Percentiles rank a stretch among this genome's conserved stretches.
phyloP scores from a whole-genome alignment of 306 rosid species.

The Sesbania bispinosa region DNA sequence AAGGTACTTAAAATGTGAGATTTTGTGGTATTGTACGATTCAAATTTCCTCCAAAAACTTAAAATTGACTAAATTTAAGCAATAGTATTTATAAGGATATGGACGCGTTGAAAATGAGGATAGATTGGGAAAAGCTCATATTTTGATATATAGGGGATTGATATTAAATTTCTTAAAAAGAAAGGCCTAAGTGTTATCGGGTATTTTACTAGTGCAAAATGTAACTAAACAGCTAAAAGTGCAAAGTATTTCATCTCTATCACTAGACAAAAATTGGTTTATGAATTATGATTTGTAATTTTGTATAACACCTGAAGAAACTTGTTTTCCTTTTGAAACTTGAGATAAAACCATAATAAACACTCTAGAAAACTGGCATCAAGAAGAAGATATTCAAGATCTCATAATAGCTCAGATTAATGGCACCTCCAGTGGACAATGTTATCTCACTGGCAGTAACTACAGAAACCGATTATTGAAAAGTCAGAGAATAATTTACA shows the following conservation, averaged over 20 bases:
- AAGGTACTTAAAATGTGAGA: too few species aligned
- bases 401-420: not conserved
- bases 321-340: not conserved
- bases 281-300: too few species aligned
- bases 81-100: too few species aligned
- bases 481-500: not conserved
- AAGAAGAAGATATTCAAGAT: slow-evolving; percentile 2
- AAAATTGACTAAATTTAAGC: too few species aligned
- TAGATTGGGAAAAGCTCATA: too few species aligned
- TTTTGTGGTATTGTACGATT: too few species aligned
- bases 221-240: not conserved
- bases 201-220: not conserved
- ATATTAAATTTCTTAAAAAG: not conserved
- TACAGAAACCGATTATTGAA: not conserved
- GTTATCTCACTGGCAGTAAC: not conserved
- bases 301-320: not conserved
- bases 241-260: not conserved
- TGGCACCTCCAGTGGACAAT: not conserved
- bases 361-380: not conserved
- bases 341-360: slow-evolving; percentile 1
- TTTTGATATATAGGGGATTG: too few species aligned
- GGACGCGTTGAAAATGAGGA: too few species aligned
- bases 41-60: too few species aligned
- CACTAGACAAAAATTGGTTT: not conserved
- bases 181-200: not conserved